Conservation (phyloP, 257 asterid species). For the Coffea eugenioides region DNA sequence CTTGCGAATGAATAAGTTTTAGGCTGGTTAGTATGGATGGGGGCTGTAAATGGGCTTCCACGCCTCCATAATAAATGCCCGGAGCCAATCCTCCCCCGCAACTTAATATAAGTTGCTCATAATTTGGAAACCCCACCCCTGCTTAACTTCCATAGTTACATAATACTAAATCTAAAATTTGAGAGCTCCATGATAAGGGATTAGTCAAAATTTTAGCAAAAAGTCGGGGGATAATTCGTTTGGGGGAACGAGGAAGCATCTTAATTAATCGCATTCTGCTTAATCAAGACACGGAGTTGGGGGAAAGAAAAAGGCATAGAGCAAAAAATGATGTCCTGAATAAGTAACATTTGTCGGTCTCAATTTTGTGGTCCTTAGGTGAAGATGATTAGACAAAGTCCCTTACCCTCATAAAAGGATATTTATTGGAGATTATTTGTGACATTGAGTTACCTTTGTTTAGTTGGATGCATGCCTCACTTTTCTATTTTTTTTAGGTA, state of each 20-base stretch:
- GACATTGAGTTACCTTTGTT: background rate
- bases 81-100: too few species aligned
- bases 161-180: background rate
- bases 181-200: background rate
- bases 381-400: too few species aligned
- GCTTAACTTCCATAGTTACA: background rate
- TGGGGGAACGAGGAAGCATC: background rate
- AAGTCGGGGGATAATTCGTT: too few species aligned
- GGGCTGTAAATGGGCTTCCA: background rate
- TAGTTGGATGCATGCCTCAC: too few species aligned
- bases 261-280: background rate
- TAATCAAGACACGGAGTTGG: too few species aligned
- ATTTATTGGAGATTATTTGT: too few species aligned
- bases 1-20: slow-evolving; percentile 15
- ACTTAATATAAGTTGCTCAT: background rate
- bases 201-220: background rate
- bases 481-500: too few species aligned
- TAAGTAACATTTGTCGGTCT: too few species aligned
- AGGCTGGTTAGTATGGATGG: background rate
- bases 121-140: background rate
- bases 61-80: background rate
- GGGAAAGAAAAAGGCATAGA: too few species aligned
- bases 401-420: background rate
- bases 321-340: too few species aligned
- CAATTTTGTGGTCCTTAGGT: background rate